These are phyloP conservation scores for Carex pumila DNA, from an alignment of 176 grass and related monocot species.

Conservation along the genomic window DNA sequence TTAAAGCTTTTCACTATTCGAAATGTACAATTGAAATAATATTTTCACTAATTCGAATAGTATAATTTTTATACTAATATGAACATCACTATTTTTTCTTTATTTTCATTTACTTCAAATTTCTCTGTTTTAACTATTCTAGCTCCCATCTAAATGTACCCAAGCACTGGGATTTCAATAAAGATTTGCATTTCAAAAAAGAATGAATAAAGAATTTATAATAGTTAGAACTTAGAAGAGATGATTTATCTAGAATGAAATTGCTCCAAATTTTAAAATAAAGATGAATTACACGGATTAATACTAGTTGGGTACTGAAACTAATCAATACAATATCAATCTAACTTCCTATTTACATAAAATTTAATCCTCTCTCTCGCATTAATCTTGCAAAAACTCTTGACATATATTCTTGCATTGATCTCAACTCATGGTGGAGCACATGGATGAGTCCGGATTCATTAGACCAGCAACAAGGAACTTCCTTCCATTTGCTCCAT, in stretches of 20 bases:
- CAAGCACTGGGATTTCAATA: not conserved
- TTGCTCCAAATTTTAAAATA: not conserved
- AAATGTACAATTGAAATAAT: too few species aligned
- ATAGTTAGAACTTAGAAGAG: not conserved
- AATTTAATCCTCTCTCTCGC: not conserved
- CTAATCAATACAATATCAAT: constrained; percentile 18
- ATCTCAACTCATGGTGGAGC: constrained; percentile 30
- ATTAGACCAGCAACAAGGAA: constrained; percentile 42
- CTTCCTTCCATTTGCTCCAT: constrained; percentile 34
- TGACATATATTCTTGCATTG: not conserved
- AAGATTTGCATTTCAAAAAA: not conserved
- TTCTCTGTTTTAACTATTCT: too few species aligned
- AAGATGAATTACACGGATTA: not conserved
- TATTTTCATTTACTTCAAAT: too few species aligned
- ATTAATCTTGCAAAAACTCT: not conserved
- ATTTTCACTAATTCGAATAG: too few species aligned
- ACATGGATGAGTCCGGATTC: constrained; percentile 18
- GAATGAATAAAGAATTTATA: not conserved
- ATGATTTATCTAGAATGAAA: not conserved
- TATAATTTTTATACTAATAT: too few species aligned
- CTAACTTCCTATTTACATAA: constrained; percentile 17
- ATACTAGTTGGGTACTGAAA: not conserved
- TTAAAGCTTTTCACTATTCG: too few species aligned
- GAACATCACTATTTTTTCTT: too few species aligned
- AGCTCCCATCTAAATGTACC: too few species aligned